Evolutionary conservation across 257 asterid genomes (phyloP).

Genomic region (Voacanga thouarsii): DNA sequence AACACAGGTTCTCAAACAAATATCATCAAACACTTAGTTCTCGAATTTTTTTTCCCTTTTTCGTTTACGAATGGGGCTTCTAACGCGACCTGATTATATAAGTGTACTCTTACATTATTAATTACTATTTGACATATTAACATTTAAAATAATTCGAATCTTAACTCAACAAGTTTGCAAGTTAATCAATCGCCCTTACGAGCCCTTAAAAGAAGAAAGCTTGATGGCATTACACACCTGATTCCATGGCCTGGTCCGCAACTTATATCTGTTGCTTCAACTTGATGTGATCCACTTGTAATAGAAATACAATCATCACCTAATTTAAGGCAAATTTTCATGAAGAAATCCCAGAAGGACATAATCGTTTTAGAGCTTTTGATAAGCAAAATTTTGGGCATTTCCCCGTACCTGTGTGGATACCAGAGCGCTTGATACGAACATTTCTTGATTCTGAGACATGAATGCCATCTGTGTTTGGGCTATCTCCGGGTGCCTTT

Average conservation of each 20-base stretch:
- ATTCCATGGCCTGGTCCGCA: constrained; percentile 99
- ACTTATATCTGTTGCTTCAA: constrained; percentile 45
- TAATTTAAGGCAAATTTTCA: constrained; percentile 13
- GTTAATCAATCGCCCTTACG: too few relatives aligned
- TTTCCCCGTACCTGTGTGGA: constrained; percentile 28
- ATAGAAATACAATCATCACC: constrained; percentile 95
- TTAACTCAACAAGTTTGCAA: too few relatives aligned
- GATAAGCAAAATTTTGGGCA: not conserved
- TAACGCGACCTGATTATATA: too few relatives aligned
- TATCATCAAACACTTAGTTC: too few relatives aligned
- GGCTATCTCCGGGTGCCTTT: constrained; percentile 30
- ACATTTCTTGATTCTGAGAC: constrained; percentile 30
- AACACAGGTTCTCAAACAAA: not conserved
- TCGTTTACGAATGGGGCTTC: too few relatives aligned
- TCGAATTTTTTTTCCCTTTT: too few relatives aligned
- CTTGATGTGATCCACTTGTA: constrained; percentile 62
- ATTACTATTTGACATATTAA: too few relatives aligned
- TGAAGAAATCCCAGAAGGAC: not conserved
- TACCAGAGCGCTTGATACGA: constrained; percentile 18
- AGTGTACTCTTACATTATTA: too few relatives aligned
- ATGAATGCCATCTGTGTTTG: constrained; percentile 49
- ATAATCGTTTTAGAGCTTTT: not conserved
- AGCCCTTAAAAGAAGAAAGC: too few relatives aligned
- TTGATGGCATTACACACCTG: constrained; percentile 39
- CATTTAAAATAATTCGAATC: too few relatives aligned